phyloP scores from a whole-genome alignment of 192 early-diverging fungal species.

The Pilaira anomala region DNA sequence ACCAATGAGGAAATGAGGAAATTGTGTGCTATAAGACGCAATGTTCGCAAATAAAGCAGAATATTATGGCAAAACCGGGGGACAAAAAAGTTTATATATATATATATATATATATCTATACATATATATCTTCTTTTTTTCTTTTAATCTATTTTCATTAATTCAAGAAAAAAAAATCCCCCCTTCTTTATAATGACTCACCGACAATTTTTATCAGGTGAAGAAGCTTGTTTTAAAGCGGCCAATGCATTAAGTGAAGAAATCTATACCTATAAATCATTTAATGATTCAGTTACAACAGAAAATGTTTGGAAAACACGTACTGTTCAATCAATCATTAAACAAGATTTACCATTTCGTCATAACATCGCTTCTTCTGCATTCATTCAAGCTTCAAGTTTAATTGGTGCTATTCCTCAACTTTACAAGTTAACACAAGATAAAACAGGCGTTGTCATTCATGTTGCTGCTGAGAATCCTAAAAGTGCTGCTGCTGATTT shows the following conservation, averaged over 20 bases:
- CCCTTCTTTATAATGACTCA: constrained; percentile 19
- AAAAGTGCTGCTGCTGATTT: constrained; percentile 33
- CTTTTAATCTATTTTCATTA: constrained; percentile 5
- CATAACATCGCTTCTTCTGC: constrained; percentile 25
- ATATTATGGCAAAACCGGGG: constrained; percentile 6
- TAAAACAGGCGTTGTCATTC: constrained; percentile 51
- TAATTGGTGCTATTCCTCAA: constrained; percentile 54
- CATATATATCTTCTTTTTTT: neutral
- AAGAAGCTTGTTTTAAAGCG: constrained; percentile 35
- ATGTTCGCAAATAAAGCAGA: constrained; percentile 30
- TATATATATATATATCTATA: neutral
- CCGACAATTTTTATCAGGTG: constrained; percentile 25
- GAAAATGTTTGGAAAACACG: constrained; percentile 31
- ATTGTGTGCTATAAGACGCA: constrained; percentile 34
- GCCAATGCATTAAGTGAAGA: constrained; percentile 44
- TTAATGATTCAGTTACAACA: constrained; percentile 4
- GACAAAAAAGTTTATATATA: constrained; percentile 7
- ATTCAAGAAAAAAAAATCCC: neutral
- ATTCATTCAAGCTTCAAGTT: constrained; percentile 28
- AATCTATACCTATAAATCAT: constrained; percentile 39
- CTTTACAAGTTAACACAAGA: constrained; percentile 49
- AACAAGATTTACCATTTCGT: constrained; percentile 26
- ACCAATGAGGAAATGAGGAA: constrained; percentile 18
- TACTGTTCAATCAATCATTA: constrained; percentile 35
- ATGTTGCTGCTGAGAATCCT: constrained; percentile 46